Conservation (phyloP, 2,329 filamentous ascomycete species). For the Neoascochyta sp. region DNA sequence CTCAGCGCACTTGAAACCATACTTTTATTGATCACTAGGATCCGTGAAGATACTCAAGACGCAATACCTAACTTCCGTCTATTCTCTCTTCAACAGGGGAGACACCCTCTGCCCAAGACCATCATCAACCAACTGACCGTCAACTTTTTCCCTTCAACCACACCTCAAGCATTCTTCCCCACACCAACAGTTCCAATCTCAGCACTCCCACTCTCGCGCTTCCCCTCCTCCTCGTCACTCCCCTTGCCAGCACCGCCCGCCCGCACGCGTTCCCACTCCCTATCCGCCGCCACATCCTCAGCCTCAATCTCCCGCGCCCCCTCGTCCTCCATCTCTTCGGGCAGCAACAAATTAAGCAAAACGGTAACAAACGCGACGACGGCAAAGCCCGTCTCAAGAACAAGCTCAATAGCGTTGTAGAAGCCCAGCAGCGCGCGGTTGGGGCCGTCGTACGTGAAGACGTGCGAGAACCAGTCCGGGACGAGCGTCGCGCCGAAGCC, state of each 20-base stretch:
- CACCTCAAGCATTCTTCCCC: too few relatives aligned
- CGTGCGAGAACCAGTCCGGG: conserved; percentile 61
- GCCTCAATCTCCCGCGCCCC: conserved; percentile 43
- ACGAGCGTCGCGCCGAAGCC: conserved; percentile 58
- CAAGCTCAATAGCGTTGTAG: conserved; percentile 59
- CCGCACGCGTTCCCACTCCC: conserved; percentile 40
- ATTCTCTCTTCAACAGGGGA: too few relatives aligned
- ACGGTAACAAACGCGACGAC: conserved; percentile 71
- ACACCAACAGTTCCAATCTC: too few relatives aligned
- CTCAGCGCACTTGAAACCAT: too few relatives aligned
- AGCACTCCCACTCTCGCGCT: conserved; percentile 10
- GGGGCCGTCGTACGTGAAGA: conserved; percentile 68
- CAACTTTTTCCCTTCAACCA: too few relatives aligned
- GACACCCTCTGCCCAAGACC: too few relatives aligned
- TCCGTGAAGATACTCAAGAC: too few relatives aligned
- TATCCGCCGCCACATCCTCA: conserved; percentile 37
- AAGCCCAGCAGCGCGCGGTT: conserved; percentile 69
- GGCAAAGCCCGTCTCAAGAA: conserved; percentile 59
- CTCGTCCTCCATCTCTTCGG: conserved; percentile 70
- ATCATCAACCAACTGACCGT: too few relatives aligned
- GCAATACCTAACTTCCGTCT: too few relatives aligned
- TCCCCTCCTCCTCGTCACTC: conserved; percentile 16
- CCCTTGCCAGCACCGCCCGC: conserved; percentile 15
- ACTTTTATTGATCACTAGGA: too few relatives aligned
- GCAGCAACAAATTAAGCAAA: conserved; percentile 68